Conservation (phyloP, 2,329 filamentous ascomycete genomes). For the Graphiopsis chlorocephala region DNA sequence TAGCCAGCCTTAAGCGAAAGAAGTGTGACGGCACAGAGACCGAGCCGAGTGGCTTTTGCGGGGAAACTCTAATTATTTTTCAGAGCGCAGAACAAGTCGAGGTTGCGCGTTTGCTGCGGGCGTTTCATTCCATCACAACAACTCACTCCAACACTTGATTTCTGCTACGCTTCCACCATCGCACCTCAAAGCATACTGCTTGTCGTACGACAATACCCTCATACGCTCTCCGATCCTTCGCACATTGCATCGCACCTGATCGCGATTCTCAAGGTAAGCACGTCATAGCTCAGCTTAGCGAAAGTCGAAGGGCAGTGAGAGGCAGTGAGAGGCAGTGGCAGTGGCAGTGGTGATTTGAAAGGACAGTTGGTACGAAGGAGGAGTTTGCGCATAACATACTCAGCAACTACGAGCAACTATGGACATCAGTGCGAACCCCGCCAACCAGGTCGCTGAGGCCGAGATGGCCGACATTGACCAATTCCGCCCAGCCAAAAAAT, state of each 20-base stretch:
- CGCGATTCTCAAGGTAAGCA: slow-evolving; percentile 3
- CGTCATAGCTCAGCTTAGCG: neutral
- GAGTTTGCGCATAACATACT: neutral
- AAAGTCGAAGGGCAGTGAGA: neutral
- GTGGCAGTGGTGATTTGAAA: neutral
- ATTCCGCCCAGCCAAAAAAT: slow-evolving; percentile 3
- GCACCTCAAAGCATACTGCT: neutral
- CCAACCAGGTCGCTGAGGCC: slow-evolving; percentile 12
- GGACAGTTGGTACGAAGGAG: neutral
- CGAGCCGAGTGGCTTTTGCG: slow-evolving; percentile 7
- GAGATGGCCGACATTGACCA: slow-evolving; percentile 13
- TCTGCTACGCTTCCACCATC: neutral
- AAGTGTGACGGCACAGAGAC: neutral
- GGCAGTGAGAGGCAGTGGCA: neutral
- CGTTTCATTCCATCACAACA: neutral
- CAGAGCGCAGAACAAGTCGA: neutral
- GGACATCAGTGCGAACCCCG: slow-evolving; percentile 8
- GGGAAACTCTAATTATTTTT: slow-evolving; percentile 10
- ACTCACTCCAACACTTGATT: neutral
- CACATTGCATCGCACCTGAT: neutral
- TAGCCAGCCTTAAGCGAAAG: neutral
- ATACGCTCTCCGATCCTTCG: neutral
- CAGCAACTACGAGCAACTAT: slow-evolving; percentile 1
- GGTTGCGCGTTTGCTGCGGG: neutral
- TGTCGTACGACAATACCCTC: neutral